Base-by-base conservation (phyloP, 1,284 basidiomycete species). In the Porodaedalea pini region DNA sequence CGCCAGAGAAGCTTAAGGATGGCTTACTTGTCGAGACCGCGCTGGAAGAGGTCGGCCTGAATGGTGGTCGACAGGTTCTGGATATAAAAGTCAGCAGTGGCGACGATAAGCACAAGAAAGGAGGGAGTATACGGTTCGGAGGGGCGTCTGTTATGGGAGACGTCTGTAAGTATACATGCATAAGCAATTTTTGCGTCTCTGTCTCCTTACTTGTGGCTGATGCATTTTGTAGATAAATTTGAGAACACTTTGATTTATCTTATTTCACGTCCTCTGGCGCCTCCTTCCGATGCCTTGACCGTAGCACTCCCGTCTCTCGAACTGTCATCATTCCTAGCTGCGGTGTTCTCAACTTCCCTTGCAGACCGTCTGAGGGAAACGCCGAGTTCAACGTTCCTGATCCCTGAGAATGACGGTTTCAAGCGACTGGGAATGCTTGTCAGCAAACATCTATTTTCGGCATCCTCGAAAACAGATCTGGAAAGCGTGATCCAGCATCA, bases 381-480 rank as follows among this genome's bases (percentile, higher is more conserved):
- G 17, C 86, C 91, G 0, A 83, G 82, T 7, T 87, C 90, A 3
- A 91, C 93, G 1, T 83, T 94, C 61, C 81, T 99, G 44, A 85
- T 97, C 23, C 97, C 97, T 0, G 85, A 82, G 41, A 98, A 99
- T 67, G 71, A 77, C 27, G 97, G 94, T 0, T 99, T 98, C 75
- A 82, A 83, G 61, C 81, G 86, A 1, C 79, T 98, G 2, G 97
- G 97, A 4, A 64, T 77, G 54, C 80, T 99, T 37, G 88, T 93
- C 58, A 94, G 91, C 76, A 83, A 84, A 29, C 94, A 98, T 69
- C 80, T 98, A 11, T 81, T 98, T 10, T 80, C 86, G 0, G 79
- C 86, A 11, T 79, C 83, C 21, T 81, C 89, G 4, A 90, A 88
- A 67, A 71, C 80, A 52, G 93, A 98, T 67, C 73, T 98, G 45